Conservation (phyloP, 305 asterid genomes). For the Petunia hybrid region DNA sequence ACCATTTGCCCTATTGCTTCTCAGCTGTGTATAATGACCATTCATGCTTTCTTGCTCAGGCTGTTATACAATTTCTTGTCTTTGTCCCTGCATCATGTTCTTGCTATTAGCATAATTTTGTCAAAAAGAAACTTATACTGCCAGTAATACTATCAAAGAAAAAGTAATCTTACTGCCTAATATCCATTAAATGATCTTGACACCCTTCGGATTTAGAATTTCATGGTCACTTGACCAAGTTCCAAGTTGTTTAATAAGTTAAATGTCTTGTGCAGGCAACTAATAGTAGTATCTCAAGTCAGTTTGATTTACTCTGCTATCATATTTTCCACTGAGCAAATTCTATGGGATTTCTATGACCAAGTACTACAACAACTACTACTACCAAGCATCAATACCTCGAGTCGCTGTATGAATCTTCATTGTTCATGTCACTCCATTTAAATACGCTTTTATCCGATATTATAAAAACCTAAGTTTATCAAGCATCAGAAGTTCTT, state of each 20-base stretch:
- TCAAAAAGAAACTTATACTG: background rate
- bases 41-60: slow-evolving; percentile 31
- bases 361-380: background rate
- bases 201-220: background rate
- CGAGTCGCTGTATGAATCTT: too few species aligned
- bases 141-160: background rate
- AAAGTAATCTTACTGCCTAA: background rate
- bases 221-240: background rate
- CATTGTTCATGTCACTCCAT: too few species aligned
- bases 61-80: slow-evolving; percentile 25
- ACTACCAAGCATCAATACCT: too few species aligned
- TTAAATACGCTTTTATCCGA: too few species aligned
- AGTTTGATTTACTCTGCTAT: background rate
- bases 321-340: background rate
- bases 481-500: too few species aligned
- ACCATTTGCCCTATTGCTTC: slow-evolving; percentile 37
- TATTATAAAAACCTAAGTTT: too few species aligned
- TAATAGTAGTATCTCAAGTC: background rate
- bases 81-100: slow-evolving; percentile 10
- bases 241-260: slow-evolving; percentile 16
- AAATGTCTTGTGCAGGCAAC: background rate
- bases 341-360: background rate
- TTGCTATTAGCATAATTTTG: slow-evolving; percentile 25
- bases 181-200: slow-evolving; percentile 11
- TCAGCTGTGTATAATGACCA: slow-evolving; percentile 43